Percentiles rank a stretch among this genome's conserved stretches.
These are phyloP conservation scores for Pythium phragmitis DNA, from an alignment of 352 stramenopile genomes.

Conservation along the genomic window DNA sequence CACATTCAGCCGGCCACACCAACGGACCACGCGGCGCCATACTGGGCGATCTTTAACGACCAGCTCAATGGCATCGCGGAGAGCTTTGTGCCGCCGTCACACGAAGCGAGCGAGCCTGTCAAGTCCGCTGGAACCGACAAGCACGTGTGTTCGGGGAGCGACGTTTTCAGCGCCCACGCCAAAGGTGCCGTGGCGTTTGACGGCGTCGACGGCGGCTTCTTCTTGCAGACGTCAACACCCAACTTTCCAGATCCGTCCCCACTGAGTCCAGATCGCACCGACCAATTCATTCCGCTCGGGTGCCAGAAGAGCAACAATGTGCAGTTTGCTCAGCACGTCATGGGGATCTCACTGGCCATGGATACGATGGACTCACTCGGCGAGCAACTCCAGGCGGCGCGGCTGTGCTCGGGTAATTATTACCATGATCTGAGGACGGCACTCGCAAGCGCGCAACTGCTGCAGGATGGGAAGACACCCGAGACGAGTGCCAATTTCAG, in stretches of 20 bases:
- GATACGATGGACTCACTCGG: constrained; percentile 42
- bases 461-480: constrained; percentile 35
- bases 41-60: constrained; percentile 82
- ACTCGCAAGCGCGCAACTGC: constrained; percentile 40
- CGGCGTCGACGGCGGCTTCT: constrained; percentile 47
- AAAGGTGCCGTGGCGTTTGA: constrained; percentile 69
- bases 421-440: constrained; percentile 44
- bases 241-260: constrained; percentile 67
- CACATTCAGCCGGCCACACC: constrained; percentile 29
- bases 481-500: constrained; percentile 33
- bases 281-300: constrained; percentile 61
- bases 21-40: constrained; percentile 18
- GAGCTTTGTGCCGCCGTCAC: neutral
- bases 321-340: constrained; percentile 70
- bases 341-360: constrained; percentile 59
- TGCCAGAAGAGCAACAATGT: constrained; percentile 81
- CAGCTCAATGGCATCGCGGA: constrained; percentile 69
- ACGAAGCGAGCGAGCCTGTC: neutral
- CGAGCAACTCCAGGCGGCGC: constrained; percentile 45
- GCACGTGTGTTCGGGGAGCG: constrained; percentile 42
- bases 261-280: constrained; percentile 2
- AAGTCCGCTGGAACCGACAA: neutral
- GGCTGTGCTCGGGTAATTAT: constrained; percentile 74
- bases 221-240: constrained; percentile 75
- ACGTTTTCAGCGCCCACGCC: constrained; percentile 68